These are phyloP conservation scores for Plasmodium sp. DNA, from an alignment of 169 alveolate species.

Conservation along the genomic window DNA sequence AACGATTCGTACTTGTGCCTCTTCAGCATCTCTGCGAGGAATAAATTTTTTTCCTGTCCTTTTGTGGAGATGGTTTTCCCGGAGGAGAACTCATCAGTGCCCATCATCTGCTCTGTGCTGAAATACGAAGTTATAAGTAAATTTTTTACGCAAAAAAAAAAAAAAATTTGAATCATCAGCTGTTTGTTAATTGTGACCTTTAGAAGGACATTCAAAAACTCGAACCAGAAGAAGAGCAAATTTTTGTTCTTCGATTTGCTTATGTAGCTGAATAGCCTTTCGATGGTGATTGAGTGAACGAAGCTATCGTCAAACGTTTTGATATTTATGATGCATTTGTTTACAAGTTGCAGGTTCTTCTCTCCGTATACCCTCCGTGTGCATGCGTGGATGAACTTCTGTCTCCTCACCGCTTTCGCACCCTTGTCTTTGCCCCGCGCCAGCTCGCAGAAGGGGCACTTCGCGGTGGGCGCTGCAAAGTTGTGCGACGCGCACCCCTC, in stretches of 20 bases:
- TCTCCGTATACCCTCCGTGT: slow-evolving; percentile 33
- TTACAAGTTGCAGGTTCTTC: slow-evolving; percentile 11
- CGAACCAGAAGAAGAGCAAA: slow-evolving; percentile 58
- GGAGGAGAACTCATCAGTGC: slow-evolving; percentile 17
- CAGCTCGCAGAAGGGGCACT: slow-evolving; percentile 39
- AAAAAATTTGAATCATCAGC: slow-evolving; percentile 46
- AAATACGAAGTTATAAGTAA: slow-evolving; percentile 38
- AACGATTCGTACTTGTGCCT: slow-evolving; percentile 13
- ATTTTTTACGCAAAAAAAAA: slow-evolving; percentile 48
- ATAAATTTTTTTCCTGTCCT: slow-evolving; percentile 16
- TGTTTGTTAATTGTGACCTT: slow-evolving; percentile 71
- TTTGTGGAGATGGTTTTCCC: background rate
- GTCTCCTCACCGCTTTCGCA: background rate
- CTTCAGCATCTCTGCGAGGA: slow-evolving; percentile 9
- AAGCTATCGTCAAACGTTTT: slow-evolving; percentile 65
- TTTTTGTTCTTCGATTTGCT: slow-evolving; percentile 3
- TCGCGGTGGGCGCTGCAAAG: background rate
- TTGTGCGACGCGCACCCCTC: background rate
- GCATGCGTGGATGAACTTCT: slow-evolving; percentile 47
- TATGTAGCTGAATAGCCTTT: slow-evolving; percentile 55
- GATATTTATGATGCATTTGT: slow-evolving; percentile 68
- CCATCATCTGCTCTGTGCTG: slow-evolving; percentile 19
- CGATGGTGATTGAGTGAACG: slow-evolving; percentile 58
- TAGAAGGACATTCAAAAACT: slow-evolving; percentile 62
- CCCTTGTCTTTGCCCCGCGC: background rate